Evolutionary conservation across 805 yeast genomes (phyloP).

Genomic region (Myxozyma geophila): DNA sequence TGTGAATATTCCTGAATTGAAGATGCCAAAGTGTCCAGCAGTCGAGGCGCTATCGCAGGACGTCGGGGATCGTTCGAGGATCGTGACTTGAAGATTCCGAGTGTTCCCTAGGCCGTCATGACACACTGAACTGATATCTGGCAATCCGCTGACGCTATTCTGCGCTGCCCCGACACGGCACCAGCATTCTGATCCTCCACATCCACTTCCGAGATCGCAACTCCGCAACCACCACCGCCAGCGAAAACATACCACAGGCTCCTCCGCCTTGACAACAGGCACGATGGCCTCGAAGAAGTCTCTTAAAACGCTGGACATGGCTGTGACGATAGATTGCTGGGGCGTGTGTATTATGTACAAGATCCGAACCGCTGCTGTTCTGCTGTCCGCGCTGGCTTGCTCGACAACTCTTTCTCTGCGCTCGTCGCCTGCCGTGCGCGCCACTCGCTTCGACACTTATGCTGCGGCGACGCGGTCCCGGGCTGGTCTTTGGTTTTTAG

Average conservation of each 20-base stretch:
- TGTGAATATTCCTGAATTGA: no score
- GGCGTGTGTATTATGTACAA: not conserved
- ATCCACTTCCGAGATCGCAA: not conserved
- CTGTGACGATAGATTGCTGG: not conserved
- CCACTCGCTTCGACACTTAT: not conserved
- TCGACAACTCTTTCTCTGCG: no score
- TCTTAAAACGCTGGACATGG: constrained; percentile 18
- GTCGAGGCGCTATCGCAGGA: no score
- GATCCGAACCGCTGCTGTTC: not conserved
- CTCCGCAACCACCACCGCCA: not conserved
- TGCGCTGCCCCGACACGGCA: no score
- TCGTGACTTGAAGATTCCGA: no score
- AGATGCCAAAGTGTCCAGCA: no score
- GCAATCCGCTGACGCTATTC: no score
- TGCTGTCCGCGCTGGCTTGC: not conserved
- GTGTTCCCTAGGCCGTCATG: no score
- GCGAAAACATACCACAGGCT: constrained; percentile 30
- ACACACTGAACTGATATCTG: no score
- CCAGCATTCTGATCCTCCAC: not conserved
- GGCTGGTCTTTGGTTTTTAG: not conserved
- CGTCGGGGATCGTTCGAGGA: no score
- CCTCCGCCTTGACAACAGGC: constrained; percentile 36
- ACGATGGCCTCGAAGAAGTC: constrained; percentile 33
- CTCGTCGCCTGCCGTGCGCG: not conserved
- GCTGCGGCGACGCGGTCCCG: constrained; percentile 2